Evolutionary conservation across 192 early-diverging fungal genomes (phyloP), one percentile per base, ranked within the genome.

Genomic region (Umbelopsis isabellina): DNA sequence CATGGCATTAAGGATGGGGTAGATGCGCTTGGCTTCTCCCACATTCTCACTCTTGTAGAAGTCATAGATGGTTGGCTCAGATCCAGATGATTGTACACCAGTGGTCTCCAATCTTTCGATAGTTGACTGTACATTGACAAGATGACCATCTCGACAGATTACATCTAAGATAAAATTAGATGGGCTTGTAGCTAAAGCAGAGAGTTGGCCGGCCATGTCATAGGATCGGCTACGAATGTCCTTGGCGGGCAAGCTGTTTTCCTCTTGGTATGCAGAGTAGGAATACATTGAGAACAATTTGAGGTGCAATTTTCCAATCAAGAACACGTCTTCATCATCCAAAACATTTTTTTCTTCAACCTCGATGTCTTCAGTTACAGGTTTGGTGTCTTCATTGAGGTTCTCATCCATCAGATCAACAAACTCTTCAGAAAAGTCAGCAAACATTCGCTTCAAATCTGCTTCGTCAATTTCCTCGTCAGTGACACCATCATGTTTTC

Each of bases 21-120:
- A 75, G 4, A 96, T 77, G 15, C 79, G 83, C 49, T 84, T 85
- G 0, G 92, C 88, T 73, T 99, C 93, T 15, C 73, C 74, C n/a
- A 93, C 75, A 65, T 93, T 90, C 33, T 91, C 69, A 67, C 95
- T 92, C 47, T 88, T 83, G 81, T 99, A 99, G 70, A 98, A 99
- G 80, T 99, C 90, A 76, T 90, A 91, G n/a, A 86, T 86, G 13
- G 55, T 30, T 1, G 30, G n/a, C 4, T 33, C 30, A 35, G 25
- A 25, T 4, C 16, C 25, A 35, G 55, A 27, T 35, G 55, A 15
- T 3, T 78, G 73, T n/a, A 80, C 84, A 22, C 65, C 72, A 0
- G 66, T 70, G 18, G 73, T 27, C 68, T 74, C 70, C 20, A 78
- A 49, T 22, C 76, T 72, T 12, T 66, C 46, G 33, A 78, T 52